These are phyloP conservation scores for Emiliania huxleyi DNA, from an alignment of 78 protist genomes.

Conservation along the genomic window DNA sequence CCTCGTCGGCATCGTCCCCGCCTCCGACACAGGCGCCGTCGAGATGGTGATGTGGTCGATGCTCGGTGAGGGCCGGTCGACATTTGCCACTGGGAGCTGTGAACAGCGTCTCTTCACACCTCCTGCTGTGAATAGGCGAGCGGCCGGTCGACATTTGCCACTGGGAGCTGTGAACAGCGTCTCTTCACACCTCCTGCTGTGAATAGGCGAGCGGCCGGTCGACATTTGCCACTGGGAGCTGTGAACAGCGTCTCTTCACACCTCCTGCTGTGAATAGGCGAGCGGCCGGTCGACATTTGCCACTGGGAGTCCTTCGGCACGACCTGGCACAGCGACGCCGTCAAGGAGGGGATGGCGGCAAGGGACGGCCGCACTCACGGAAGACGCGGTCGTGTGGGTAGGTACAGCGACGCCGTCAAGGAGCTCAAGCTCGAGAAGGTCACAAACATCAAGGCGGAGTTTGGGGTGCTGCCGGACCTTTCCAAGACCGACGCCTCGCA, in stretches of 20 bases:
- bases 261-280: too few species aligned
- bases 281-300: constrained; percentile 46
- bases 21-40: constrained; percentile 40
- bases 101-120: too few species aligned
- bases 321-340: constrained; percentile 46
- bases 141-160: too few species aligned
- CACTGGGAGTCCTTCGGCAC: constrained; percentile 60
- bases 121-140: too few species aligned
- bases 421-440: constrained; percentile 51
- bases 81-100: too few species aligned
- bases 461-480: constrained; percentile 58
- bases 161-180: too few species aligned
- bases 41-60: constrained; percentile 64
- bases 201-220: constrained; percentile 53
- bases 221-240: constrained; percentile 39
- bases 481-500: not conserved
- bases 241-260: too few species aligned
- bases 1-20: constrained; percentile 61
- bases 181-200: too few species aligned
- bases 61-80: constrained; percentile 61
- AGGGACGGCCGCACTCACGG: too few species aligned
- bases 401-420: constrained; percentile 39
- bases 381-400: too few species aligned
- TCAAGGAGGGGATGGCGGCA: too few species aligned
- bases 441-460: constrained; percentile 1